Evolutionary conservation across 176 grass and related monocot genomes (phyloP).

Genomic region (Cenchrus purpureus): DNA sequence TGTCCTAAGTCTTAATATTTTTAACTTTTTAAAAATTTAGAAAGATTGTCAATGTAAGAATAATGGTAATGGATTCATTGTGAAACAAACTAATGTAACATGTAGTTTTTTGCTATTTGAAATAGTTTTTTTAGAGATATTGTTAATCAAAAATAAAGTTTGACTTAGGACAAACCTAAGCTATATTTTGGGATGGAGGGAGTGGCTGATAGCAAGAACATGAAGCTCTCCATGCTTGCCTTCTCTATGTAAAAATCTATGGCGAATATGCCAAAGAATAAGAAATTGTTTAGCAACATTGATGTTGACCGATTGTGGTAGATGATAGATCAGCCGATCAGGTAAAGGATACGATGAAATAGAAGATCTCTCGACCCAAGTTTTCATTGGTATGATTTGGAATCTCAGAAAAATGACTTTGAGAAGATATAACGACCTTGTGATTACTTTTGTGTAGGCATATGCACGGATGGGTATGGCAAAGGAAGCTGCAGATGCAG

Average conservation of each 20-base stretch:
- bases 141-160: too few relatives aligned
- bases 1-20: too few relatives aligned
- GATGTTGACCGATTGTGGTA: not conserved
- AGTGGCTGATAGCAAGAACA: not conserved
- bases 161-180: too few relatives aligned
- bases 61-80: too few relatives aligned
- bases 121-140: too few relatives aligned
- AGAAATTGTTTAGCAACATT: constrained; percentile 6
- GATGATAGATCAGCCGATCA: not conserved
- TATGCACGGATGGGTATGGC: constrained; percentile 85
- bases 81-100: too few relatives aligned
- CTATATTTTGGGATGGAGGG: too few relatives aligned
- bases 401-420: not conserved
- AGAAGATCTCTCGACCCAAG: not conserved
- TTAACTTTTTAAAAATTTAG: too few relatives aligned
- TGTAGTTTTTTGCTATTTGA: too few relatives aligned
- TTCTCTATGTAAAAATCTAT: constrained; percentile 9
- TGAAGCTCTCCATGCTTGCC: not conserved
- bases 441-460: constrained; percentile 54
- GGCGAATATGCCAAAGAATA: not conserved
- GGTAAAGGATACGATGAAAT: not conserved
- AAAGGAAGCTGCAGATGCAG: constrained; percentile 82
- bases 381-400: constrained; percentile 25
- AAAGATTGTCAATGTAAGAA: too few relatives aligned
- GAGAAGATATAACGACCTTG: not conserved